A percentile compares a stretch with the other conserved stretches of the same genome.
Evolutionary conservation across 371 early-diverging fungal species (phyloP).

Genomic region (Catenaria anguillulae): DNA sequence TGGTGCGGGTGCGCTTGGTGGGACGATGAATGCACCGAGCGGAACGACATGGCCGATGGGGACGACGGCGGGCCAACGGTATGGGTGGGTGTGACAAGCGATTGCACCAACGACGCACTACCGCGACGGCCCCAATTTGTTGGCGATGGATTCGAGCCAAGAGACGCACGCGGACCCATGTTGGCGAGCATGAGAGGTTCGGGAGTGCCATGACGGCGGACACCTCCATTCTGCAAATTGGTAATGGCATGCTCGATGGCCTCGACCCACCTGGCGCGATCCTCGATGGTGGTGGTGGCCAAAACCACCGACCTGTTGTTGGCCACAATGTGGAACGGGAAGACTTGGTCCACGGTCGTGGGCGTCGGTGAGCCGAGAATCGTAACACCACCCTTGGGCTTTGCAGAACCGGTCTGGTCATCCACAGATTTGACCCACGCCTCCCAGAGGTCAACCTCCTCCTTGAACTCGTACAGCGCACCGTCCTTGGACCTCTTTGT

Average conservation of each 20-base stretch:
- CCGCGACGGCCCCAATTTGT: no score
- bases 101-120: no score
- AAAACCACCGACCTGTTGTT: not conserved
- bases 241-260: not conserved
- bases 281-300: not conserved
- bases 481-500: constrained; percentile 1
- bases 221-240: not conserved
- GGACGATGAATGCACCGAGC: no score
- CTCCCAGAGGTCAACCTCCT: not conserved
- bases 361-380: no score
- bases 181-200: not conserved
- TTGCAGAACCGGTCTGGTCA: not conserved
- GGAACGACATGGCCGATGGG: no score
- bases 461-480: not conserved
- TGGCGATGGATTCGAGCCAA: no score
- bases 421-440: not conserved
- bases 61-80: no score
- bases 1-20: no score
- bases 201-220: not conserved
- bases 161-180: no score
- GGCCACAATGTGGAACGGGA: not conserved
- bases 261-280: not conserved
- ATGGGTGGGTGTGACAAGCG: no score
- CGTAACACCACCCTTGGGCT: no score
- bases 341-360: not conserved